phyloP scores from a whole-genome alignment of 148 eudicot genomes.

The Amaranthus hypochondriacus region DNA sequence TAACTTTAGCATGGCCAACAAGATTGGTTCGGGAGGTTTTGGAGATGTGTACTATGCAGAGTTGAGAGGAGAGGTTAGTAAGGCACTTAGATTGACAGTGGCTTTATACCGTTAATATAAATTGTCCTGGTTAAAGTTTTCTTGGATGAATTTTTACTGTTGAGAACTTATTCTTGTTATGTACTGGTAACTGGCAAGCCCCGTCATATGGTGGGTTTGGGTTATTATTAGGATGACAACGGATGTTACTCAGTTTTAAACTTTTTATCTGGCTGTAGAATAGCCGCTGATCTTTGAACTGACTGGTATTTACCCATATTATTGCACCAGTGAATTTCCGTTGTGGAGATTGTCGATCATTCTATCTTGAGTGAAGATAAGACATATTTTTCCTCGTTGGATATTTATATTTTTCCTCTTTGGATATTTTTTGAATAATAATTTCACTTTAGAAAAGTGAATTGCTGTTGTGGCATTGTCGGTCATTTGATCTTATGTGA shows the following conservation, averaged over 20 bases:
- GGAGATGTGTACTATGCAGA: conserved; percentile 92
- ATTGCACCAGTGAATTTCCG: not conserved
- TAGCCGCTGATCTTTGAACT: not conserved
- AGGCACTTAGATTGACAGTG: not conserved
- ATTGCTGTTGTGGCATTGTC: too few species aligned
- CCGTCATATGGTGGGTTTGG: not conserved
- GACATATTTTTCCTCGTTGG: not conserved
- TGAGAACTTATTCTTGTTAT: not conserved
- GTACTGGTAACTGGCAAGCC: not conserved
- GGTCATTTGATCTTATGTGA: too few species aligned
- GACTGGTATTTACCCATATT: not conserved
- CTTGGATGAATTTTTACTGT: not conserved
- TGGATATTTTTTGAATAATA: too few species aligned
- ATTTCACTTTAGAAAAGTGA: too few species aligned
- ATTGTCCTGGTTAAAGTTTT: not conserved
- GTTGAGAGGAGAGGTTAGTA: conserved; percentile 88
- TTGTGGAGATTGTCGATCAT: not conserved
- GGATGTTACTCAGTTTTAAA: not conserved
- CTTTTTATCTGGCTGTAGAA: not conserved
- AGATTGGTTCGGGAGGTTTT: conserved; percentile 94
- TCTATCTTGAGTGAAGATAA: not conserved
- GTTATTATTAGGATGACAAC: not conserved
- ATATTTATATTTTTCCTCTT: too few species aligned
- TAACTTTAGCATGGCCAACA: conserved; percentile 67
- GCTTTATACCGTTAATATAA: not conserved